Conservation (phyloP, 192 early-diverging fungal species). For the Linnemannia schmuckeri region DNA sequence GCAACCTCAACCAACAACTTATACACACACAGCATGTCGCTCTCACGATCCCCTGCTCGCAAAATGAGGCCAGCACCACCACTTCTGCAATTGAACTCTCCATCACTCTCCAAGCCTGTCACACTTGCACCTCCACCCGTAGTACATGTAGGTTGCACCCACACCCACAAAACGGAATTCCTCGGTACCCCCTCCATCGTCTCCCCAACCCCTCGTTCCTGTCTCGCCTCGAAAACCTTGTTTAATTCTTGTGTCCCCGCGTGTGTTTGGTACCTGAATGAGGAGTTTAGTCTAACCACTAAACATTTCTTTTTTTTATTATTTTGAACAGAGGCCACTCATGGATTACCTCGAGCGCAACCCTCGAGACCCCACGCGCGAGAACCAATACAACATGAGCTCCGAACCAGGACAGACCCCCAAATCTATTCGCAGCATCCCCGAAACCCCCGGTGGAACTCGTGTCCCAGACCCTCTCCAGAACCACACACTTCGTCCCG, state of each 20-base stretch:
- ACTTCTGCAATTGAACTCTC: slow-evolving; percentile 37
- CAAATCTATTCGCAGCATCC: slow-evolving; percentile 43
- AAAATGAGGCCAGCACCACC: slow-evolving; percentile 40
- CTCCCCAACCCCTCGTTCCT: neutral
- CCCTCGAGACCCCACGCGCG: slow-evolving; percentile 43
- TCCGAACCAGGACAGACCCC: slow-evolving; percentile 20
- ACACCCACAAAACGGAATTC: neutral
- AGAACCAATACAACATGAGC: slow-evolving; percentile 27
- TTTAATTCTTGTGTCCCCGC: neutral
- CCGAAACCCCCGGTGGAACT: slow-evolving; percentile 51
- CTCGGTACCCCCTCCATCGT: neutral
- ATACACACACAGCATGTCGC: slow-evolving; percentile 26
- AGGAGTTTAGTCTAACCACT: neutral
- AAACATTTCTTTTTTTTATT: neutral
- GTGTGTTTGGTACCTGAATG: neutral
- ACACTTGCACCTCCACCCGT: slow-evolving; percentile 27
- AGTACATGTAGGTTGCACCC: slow-evolving; percentile 25
- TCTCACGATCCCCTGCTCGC: slow-evolving; percentile 41
- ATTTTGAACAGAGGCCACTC: slow-evolving; percentile 26
- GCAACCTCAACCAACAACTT: neutral
- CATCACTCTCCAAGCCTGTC: slow-evolving; percentile 20
- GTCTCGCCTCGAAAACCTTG: too few relatives aligned
- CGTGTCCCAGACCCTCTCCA: slow-evolving; percentile 38
- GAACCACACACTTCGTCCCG: slow-evolving; percentile 60
- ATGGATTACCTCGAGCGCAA: slow-evolving; percentile 40